Base-by-base conservation (phyloP, 805 yeast genomes). In the Kodamaea sagamina region DNA sequence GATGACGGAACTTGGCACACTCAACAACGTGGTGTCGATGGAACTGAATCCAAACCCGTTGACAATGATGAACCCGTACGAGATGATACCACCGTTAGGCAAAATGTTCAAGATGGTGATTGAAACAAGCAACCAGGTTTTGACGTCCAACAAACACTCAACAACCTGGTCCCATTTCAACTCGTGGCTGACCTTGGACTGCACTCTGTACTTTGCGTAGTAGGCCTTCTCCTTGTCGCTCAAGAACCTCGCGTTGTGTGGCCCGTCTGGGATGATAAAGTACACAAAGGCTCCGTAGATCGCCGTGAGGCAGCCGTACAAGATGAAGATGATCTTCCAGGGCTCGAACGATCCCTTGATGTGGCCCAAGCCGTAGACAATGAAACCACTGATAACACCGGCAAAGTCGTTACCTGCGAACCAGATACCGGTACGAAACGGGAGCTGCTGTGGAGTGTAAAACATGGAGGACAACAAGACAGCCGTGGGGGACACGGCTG, bases 291-390 rank as follows among this genome's bases (percentile, higher is more conserved):
- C 40, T 4, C 85, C 86, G 9, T 78, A 53, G 9, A 73, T 53
- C 5, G 81, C 59, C 2, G 88, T 82, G 43, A 79, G 68, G 6
- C 69, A 55, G 10, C 93, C 95, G 29, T 77, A 72, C 21, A 82
- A 66, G 36, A 85, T 62, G 55, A 75, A 85, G 3, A 82, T 58
- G 10, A 78, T 57, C 54, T 76, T 79, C 90, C 90, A 86, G 3
- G 82, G 68, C 10, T 57, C 63, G 51, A 74, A 65, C 9, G 47
- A 46, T 3, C 34, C 34, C 9, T 13, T 15, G 47, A 29, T 32
- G 39, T 25, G 35, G 25, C 22, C 39, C 41, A 76, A 52, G 11
- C 82, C 84, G 51, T 79, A 80, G 1, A 85, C 79, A 44, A 82
- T 74, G 22, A 74, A 71, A 18, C 59, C 50, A 12, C 82, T 79